Conservation (phyloP, 495 filamentous ascomycete species). For the Pyrenula massariospora region DNA sequence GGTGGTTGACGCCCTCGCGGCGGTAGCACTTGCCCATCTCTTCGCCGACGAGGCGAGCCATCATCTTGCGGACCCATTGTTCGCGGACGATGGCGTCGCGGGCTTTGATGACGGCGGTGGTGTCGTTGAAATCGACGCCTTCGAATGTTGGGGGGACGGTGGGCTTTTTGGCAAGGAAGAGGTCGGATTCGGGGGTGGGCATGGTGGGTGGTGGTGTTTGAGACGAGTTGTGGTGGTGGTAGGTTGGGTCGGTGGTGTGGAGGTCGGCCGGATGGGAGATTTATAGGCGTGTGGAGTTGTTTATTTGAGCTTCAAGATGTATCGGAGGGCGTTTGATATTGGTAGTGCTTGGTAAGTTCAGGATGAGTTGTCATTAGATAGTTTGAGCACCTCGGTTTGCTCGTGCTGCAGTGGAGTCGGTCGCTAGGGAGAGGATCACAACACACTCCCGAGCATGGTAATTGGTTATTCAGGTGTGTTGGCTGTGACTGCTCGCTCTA, state of each 20-base stretch:
- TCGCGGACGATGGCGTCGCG: slow-evolving; percentile 91
- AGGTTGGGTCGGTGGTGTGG: not conserved
- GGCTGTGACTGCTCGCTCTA: too few species aligned
- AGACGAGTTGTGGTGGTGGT: not conserved
- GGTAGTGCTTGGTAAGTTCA: too few species aligned
- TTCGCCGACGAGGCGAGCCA: slow-evolving; percentile 84
- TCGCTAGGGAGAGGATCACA: too few species aligned
- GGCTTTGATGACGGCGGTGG: slow-evolving; percentile 74
- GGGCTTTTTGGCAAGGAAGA: slow-evolving; percentile 91
- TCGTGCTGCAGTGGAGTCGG: too few species aligned
- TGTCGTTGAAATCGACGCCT: slow-evolving; percentile 94
- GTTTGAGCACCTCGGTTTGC: too few species aligned
- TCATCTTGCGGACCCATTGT: slow-evolving; percentile 97
- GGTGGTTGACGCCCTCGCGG: slow-evolving; percentile 87
- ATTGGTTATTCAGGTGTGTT: too few species aligned
- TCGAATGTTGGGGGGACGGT: slow-evolving; percentile 89
- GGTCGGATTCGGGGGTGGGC: slow-evolving; percentile 86
- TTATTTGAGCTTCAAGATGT: too few species aligned
- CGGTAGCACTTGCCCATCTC: slow-evolving; percentile 94
- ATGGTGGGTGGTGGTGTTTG: slow-evolving; percentile 20
- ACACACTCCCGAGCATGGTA: too few species aligned
- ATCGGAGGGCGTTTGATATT: too few species aligned
- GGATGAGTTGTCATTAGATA: too few species aligned
- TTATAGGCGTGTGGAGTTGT: too few species aligned
- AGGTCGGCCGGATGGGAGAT: too few species aligned